These are phyloP conservation scores for Xylaria grammica DNA, from an alignment of 495 filamentous ascomycete species.

Conservation along the genomic window DNA sequence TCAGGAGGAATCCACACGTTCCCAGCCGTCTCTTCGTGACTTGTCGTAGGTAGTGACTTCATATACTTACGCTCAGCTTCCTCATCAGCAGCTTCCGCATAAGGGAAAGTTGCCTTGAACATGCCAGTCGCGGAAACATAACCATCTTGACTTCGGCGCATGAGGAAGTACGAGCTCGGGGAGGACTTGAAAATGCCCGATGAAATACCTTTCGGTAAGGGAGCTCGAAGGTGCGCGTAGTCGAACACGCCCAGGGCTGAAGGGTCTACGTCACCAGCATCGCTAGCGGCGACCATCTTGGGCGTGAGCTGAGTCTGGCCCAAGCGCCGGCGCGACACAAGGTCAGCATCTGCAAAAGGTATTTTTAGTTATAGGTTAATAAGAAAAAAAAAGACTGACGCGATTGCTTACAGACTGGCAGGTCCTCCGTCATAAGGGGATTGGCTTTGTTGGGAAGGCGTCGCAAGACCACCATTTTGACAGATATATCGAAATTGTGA, in stretches of 20 bases:
- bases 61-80: constrained; percentile 84
- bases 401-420: constrained; percentile 62
- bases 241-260: constrained; percentile 83
- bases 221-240: constrained; percentile 92
- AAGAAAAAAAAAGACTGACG: neutral
- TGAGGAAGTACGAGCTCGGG: constrained; percentile 93
- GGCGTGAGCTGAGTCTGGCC: constrained; percentile 89
- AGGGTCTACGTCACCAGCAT: constrained; percentile 69
- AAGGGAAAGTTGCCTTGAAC: constrained; percentile 99
- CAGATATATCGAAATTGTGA: constrained; percentile 22
- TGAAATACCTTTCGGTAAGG: constrained; percentile 83
- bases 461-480: constrained; percentile 63
- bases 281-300: constrained; percentile 70
- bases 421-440: constrained; percentile 75
- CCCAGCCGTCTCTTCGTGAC: constrained; percentile 89
- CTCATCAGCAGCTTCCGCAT: constrained; percentile 84
- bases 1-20: constrained; percentile 94
- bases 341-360: constrained; percentile 71
- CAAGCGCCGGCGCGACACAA: constrained; percentile 82
- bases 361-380: constrained; percentile 30
- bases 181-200: constrained; percentile 89
- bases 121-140: constrained; percentile 96
- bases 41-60: constrained; percentile 77
- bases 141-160: constrained; percentile 95
- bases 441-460: constrained; percentile 73